Base-by-base conservation (phyloP, 1,284 basidiomycete species). In the Puccinia hordei region DNA sequence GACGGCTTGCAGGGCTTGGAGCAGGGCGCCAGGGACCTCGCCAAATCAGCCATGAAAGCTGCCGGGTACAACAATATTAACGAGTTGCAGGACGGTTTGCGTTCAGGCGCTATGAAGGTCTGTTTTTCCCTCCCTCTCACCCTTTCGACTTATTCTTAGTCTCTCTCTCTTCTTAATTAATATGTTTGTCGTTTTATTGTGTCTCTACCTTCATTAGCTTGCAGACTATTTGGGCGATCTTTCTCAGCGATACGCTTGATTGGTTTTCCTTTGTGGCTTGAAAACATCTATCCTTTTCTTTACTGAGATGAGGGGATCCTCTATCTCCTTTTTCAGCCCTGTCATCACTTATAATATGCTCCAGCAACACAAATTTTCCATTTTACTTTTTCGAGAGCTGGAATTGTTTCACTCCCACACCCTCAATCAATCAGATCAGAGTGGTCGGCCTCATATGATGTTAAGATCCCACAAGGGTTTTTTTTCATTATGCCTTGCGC, bases 11-110 rank as follows among this genome's bases (percentile, higher is more conserved):
- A 86, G 41, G 85, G 84, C 30, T 83, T 95, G 33, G 95, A 97
- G 87, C 86, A 87, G 53, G 91, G 91, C 9, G 93, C 94, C 53
- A 89, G 91, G 84, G 95, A 97, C 83, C 90, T 92, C 2, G 89
- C 95, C 38, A 87, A 90, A 24, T 89, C 90, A 82, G 90, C 96
- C 44, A 88, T 97, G 87, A 83, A 85, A 55, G 82, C 82, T 55
- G 83, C 83, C 55, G 89, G 92, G 0, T 95, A 95, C 84, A 93
- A 93, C 1, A 93, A 96, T 84, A 92, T 97, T 51, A 93, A 95
- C 87, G 92, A 92, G 83, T 88, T 93, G 22, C 92, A 91, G 1
- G 93, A 95, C 84, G 92, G 88, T 81, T 90, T 98, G 80, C 87
- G 95, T 83, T 87, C 88, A 15, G 93, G 93, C 0, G 95, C 94